Percentiles rank a stretch among this genome's conserved stretches.
phyloP scores from a whole-genome alignment of 192 early-diverging fungal species.

The Piromyces sp. region DNA sequence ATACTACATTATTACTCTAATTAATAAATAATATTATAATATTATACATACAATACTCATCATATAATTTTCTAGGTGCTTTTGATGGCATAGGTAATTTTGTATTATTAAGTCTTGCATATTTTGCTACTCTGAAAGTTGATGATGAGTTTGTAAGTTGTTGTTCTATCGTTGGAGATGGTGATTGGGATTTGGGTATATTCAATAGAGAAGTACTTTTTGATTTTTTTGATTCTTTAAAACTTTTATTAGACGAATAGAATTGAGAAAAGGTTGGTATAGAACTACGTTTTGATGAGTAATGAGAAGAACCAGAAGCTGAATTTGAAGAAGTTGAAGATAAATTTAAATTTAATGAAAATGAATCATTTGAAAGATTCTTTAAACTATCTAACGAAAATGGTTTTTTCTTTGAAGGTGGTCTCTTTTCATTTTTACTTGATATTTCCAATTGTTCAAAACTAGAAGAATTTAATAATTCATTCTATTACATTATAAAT shows the following conservation, averaged over 20 bases:
- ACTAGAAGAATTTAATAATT: background rate
- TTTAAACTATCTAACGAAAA: background rate
- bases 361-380: background rate
- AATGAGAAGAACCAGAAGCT: background rate
- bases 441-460: background rate
- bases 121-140: background rate
- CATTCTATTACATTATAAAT: background rate
- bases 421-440: background rate
- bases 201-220: background rate
- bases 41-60: background rate
- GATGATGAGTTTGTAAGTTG: background rate
- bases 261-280: background rate
- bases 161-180: background rate
- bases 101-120: background rate
- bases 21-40: no score
- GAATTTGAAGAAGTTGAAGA: background rate
- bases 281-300: background rate
- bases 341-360: background rate
- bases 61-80: background rate
- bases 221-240: background rate
- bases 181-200: background rate
- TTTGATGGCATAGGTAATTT: background rate
- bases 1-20: no score
- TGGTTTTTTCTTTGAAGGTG: background rate
- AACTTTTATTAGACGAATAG: background rate